A percentile compares a stretch with the other conserved stretches of the same genome.
Conservation (phyloP, 2,329 filamentous ascomycete genomes). For the Diaporthe sp. region DNA sequence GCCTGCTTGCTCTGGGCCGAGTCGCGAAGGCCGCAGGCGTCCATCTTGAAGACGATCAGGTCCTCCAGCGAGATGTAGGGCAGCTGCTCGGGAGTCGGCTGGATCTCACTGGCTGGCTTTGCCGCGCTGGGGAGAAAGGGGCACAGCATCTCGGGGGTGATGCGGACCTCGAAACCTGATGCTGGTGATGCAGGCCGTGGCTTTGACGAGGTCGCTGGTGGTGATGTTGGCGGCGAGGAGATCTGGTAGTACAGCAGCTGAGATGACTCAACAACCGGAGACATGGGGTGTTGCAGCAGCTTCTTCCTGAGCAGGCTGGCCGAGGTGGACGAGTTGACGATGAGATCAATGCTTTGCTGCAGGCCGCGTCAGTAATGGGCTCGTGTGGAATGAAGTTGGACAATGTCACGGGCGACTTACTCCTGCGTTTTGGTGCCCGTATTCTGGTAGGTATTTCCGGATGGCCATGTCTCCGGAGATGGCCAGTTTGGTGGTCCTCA, state of each 20-base stretch:
- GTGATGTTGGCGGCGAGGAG: conserved; percentile 20
- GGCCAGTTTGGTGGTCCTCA: conserved; percentile 31
- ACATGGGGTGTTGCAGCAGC: conserved; percentile 33
- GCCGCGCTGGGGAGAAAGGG: conserved; percentile 33
- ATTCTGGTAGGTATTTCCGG: conserved; percentile 29
- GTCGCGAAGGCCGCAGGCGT: conserved; percentile 33
- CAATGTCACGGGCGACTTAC: conserved; percentile 9
- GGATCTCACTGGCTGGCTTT: conserved; percentile 30
- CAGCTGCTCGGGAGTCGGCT: conserved; percentile 14
- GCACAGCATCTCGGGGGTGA: conserved; percentile 35
- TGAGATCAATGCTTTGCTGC: conserved; percentile 34
- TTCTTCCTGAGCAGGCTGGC: conserved; percentile 35
- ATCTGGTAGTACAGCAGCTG: conserved; percentile 34
- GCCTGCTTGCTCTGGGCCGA: conserved; percentile 32
- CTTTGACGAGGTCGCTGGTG: conserved; percentile 17
- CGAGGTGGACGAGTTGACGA: conserved; percentile 34
- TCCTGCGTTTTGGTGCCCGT: conserved; percentile 26
- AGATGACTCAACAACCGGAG: conserved; percentile 29
- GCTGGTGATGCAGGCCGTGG: conserved; percentile 2
- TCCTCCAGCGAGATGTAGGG: conserved; percentile 33
- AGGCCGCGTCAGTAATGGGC: not conserved
- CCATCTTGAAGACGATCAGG: conserved; percentile 36
- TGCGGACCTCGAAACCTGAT: conserved; percentile 33
- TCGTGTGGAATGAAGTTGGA: no score
- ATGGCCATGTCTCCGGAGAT: conserved; percentile 34